These are phyloP conservation scores for Candida corydali DNA, from an alignment of 805 yeast species.

Conservation along the genomic window DNA sequence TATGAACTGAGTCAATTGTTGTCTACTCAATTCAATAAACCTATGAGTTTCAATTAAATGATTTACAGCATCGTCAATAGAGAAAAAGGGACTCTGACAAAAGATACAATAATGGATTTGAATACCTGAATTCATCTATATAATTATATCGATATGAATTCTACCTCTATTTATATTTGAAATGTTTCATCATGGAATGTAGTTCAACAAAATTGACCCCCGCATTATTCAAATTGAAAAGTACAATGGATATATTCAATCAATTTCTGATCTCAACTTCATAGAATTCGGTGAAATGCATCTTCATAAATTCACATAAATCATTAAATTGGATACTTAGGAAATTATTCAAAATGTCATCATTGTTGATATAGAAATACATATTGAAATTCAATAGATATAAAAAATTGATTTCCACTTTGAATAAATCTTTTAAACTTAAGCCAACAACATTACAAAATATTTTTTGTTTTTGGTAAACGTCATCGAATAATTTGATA, in stretches of 20 bases:
- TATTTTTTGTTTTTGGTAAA: slow-evolving; percentile 37
- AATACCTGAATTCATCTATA: slow-evolving; percentile 1
- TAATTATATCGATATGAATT: too few relatives aligned
- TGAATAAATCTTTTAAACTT: slow-evolving; percentile 30
- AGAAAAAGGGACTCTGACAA: slow-evolving; percentile 4
- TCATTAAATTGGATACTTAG: slow-evolving; percentile 26
- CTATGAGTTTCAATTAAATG: background rate
- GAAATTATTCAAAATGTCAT: slow-evolving; percentile 28
- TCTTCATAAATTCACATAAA: slow-evolving; percentile 21
- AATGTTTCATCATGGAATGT: too few relatives aligned
- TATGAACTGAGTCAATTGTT: background rate
- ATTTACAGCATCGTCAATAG: background rate
- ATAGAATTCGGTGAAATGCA: slow-evolving; percentile 6
- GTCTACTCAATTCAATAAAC: background rate
- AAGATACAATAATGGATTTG: slow-evolving; percentile 3
- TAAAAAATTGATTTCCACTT: slow-evolving; percentile 37
- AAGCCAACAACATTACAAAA: slow-evolving; percentile 44
- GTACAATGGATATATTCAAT: too few relatives aligned
- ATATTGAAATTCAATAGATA: slow-evolving; percentile 37
- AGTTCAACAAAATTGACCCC: too few relatives aligned
- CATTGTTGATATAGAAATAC: slow-evolving; percentile 22
- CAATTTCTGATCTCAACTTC: slow-evolving; percentile 3
- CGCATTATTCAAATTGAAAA: background rate
- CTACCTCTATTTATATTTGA: too few relatives aligned
- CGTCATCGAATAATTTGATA: slow-evolving; percentile 39